These are phyloP conservation scores for Amphicarpaea edgeworthii DNA, from an alignment of 306 rosid species.

Conservation along the genomic window DNA sequence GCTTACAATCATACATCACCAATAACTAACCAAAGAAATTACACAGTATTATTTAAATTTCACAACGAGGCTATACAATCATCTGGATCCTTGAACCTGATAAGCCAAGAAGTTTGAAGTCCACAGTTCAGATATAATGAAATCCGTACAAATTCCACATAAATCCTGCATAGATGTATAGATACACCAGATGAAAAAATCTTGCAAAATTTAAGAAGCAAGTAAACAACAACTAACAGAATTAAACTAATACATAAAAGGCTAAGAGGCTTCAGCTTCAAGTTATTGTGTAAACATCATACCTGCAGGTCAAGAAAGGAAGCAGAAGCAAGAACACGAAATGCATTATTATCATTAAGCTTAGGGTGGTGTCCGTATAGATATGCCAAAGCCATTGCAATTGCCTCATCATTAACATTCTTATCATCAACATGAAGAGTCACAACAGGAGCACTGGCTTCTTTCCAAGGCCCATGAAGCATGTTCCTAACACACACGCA, in stretches of 20 bases:
- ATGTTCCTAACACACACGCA: constrained; percentile 70
- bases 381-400: constrained; percentile 89
- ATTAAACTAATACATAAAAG: not conserved
- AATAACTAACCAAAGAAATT: constrained; percentile 34
- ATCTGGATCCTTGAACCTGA: constrained; percentile 68
- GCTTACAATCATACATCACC: constrained; percentile 39
- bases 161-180: constrained; percentile 71
- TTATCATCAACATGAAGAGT: constrained; percentile 84
- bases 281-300: constrained; percentile 38
- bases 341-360: constrained; percentile 87
- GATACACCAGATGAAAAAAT: constrained; percentile 16
- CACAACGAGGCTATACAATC: constrained; percentile 50
- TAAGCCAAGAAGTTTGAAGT: constrained; percentile 95
- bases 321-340: constrained; percentile 96
- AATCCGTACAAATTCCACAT: constrained; percentile 93
- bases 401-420: constrained; percentile 89
- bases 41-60: constrained; percentile 5
- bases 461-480: constrained; percentile 99
- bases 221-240: constrained; percentile 1
- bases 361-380: constrained; percentile 94
- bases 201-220: constrained; percentile 25
- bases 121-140: constrained; percentile 94
- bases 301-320: constrained; percentile 99
- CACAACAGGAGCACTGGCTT: constrained; percentile 83
- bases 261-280: not conserved